Conservation (phyloP, 192 early-diverging fungal genomes). For the Coemansia sp. region DNA sequence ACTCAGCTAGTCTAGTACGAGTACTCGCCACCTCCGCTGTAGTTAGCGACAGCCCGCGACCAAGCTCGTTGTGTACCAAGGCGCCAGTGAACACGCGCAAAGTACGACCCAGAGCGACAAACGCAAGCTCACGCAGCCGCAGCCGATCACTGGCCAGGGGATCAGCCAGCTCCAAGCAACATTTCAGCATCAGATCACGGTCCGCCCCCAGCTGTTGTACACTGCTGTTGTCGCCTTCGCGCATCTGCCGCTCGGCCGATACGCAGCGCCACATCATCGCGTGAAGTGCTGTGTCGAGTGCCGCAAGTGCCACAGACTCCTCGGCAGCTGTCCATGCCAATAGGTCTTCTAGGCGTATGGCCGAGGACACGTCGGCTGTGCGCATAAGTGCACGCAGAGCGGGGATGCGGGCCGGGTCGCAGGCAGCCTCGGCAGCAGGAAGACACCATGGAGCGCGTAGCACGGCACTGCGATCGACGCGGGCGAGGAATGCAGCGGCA, state of each 20-base stretch:
- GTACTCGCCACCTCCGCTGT: neutral
- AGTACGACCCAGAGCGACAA: conserved; percentile 33
- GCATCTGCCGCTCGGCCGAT: neutral
- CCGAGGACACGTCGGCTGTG: conserved; percentile 23
- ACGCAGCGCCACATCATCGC: conserved; percentile 43
- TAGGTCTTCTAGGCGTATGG: neutral
- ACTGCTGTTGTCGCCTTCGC: neutral
- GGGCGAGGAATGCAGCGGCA: conserved; percentile 29
- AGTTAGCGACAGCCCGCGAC: conserved; percentile 16
- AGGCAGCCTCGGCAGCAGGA: conserved; percentile 20
- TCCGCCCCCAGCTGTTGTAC: conserved; percentile 16
- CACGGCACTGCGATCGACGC: conserved; percentile 36
- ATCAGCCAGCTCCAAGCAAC: conserved; percentile 30
- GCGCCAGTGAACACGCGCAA: conserved; percentile 38
- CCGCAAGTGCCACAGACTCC: conserved; percentile 17
- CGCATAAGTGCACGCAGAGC: conserved; percentile 36
- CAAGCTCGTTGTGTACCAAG: conserved; percentile 7
- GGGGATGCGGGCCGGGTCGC: conserved; percentile 23
- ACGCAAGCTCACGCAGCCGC: conserved; percentile 42
- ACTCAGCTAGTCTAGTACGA: conserved; percentile 15
- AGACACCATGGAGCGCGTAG: conserved; percentile 16
- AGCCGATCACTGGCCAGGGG: neutral
- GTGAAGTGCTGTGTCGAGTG: conserved; percentile 38
- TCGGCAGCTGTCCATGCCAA: conserved; percentile 18
- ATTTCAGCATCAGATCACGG: conserved; percentile 22